Evolutionary conservation across 2,329 filamentous ascomycete species (phyloP).

Genomic region (Colletotrichum sp.): DNA sequence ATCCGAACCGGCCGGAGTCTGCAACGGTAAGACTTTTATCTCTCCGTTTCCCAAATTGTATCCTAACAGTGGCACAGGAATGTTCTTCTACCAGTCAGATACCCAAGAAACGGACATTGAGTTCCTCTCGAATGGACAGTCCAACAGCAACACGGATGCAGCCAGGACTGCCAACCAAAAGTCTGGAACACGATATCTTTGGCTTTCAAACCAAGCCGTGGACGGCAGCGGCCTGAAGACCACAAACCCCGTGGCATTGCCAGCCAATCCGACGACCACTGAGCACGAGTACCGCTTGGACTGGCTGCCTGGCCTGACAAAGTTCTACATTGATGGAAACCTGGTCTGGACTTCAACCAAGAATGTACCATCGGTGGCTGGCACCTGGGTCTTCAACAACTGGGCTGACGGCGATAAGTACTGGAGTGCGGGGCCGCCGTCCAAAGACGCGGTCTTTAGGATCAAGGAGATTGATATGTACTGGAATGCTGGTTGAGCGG

Average conservation of each 20-base stretch:
- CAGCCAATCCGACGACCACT: conserved; percentile 23
- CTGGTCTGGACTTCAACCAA: conserved; percentile 26
- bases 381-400: conserved; percentile 33
- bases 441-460: conserved; percentile 23
- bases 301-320: conserved; percentile 25
- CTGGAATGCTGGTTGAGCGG: conserved; percentile 20
- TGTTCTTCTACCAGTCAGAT: conserved; percentile 31
- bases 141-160: conserved; percentile 22
- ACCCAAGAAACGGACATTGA: conserved; percentile 33
- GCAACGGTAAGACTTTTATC: conserved; percentile 25
- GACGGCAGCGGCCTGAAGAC: background rate
- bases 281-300: conserved; percentile 35
- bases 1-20: conserved; percentile 28
- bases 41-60: rapidly evolving
- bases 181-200: background rate
- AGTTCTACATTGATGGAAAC: conserved; percentile 28
- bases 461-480: conserved; percentile 23
- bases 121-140: conserved; percentile 30
- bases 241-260: conserved; percentile 13
- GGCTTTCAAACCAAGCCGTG: background rate
- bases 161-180: background rate
- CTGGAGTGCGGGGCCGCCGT: conserved; percentile 31
- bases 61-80: conserved; percentile 20
- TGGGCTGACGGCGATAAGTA: conserved; percentile 30
- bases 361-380: conserved; percentile 26